phyloP scores from a whole-genome alignment of 202 grass and related monocot genomes.

The Saccharum hybrid region DNA sequence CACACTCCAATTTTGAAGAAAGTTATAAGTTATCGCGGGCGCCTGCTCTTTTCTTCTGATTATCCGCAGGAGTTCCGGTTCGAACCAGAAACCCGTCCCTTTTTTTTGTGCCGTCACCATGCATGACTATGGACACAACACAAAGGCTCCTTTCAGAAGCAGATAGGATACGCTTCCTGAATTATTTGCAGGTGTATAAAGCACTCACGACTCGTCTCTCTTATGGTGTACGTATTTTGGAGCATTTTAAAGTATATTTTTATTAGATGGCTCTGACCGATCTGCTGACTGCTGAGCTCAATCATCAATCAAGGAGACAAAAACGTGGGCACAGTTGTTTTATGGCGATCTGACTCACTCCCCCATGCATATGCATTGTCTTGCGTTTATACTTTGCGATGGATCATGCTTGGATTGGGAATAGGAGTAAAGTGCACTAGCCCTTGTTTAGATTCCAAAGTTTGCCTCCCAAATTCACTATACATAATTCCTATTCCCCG shows the following conservation, averaged over 20 bases:
- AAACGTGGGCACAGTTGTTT: background rate
- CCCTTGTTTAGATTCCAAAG: too few species aligned
- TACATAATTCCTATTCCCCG: too few species aligned
- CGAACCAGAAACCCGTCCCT: background rate
- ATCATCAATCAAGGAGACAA: background rate
- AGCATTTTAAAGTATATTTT: too few species aligned
- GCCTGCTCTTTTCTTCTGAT: background rate
- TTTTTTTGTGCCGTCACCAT: background rate
- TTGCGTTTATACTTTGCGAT: background rate
- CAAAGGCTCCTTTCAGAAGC: background rate
- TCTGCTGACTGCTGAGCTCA: conserved; percentile 15
- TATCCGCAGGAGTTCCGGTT: conserved; percentile 19
- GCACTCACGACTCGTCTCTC: background rate
- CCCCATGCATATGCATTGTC: background rate
- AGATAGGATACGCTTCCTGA: background rate
- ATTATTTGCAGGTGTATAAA: background rate
- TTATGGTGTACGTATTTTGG: too few species aligned
- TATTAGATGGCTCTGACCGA: too few species aligned
- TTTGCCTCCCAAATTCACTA: too few species aligned
- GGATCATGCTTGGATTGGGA: background rate
- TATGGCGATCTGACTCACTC: background rate
- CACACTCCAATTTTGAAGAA: background rate
- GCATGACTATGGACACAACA: background rate
- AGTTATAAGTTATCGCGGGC: background rate
- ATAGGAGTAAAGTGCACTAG: background rate